Evolutionary conservation across 2,329 filamentous ascomycete genomes (phyloP).

Genomic region (Clarireedia homoeocarpa): DNA sequence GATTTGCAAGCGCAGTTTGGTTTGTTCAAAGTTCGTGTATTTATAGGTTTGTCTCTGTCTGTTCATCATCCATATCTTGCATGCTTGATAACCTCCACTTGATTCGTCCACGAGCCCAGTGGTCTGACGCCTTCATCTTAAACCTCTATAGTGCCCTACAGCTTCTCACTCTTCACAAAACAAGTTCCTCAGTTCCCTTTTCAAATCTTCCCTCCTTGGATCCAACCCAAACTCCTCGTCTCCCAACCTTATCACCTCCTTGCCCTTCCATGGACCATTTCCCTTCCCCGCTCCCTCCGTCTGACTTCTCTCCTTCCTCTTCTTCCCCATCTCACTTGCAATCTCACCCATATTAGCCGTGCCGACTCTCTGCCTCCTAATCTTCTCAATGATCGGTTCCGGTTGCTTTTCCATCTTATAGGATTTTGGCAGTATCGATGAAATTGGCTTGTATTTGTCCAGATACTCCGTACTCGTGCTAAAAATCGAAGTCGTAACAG

Average conservation of each 20-base stretch:
- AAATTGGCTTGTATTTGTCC: neutral
- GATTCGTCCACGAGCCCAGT: neutral
- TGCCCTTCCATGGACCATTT: neutral
- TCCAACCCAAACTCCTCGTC: constrained; percentile 9
- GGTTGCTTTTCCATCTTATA: neutral
- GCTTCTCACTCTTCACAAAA: constrained; percentile 15
- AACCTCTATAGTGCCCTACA: no score
- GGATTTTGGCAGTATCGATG: neutral
- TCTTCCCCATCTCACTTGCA: constrained; percentile 3
- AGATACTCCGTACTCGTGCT: constrained; percentile 1
- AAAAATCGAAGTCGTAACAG: neutral
- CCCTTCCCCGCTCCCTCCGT: neutral
- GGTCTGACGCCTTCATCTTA: neutral
- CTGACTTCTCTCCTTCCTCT: neutral
- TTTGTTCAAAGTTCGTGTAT: neutral
- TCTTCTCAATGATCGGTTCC: constrained; percentile 19
- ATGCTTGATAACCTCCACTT: neutral
- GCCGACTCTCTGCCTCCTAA: constrained; percentile 16
- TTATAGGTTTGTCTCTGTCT: neutral
- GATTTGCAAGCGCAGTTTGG: no score
- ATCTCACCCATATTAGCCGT: constrained; percentile 2
- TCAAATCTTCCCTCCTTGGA: constrained; percentile 14
- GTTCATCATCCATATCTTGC: neutral
- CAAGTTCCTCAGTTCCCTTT: constrained; percentile 19
- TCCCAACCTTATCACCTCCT: neutral